Percentiles rank a stretch among this genome's conserved stretches.
These are phyloP conservation scores for Neocucurbitaria cava DNA, from an alignment of 2,329 filamentous ascomycete genomes.

Conservation along the genomic window DNA sequence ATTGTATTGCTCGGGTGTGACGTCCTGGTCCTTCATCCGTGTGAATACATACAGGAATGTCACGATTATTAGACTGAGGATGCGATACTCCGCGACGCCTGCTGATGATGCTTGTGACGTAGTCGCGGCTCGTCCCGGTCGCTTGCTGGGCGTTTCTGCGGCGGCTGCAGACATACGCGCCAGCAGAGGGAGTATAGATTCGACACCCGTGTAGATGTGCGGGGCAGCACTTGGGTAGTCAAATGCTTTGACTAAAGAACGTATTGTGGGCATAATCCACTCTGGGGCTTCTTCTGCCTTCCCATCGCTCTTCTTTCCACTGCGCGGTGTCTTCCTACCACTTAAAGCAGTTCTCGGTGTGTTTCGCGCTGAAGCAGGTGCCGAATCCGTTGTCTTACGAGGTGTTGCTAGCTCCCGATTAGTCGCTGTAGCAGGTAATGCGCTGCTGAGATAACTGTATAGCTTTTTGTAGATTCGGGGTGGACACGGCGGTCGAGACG, in stretches of 20 bases:
- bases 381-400: slow-evolving; percentile 36
- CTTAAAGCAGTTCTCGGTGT: slow-evolving; percentile 36
- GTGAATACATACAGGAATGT: slow-evolving; percentile 67
- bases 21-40: slow-evolving; percentile 46
- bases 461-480: slow-evolving; percentile 76
- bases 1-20: slow-evolving; percentile 40
- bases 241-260: slow-evolving; percentile 69
- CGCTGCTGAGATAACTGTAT: slow-evolving; percentile 78
- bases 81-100: slow-evolving; percentile 26
- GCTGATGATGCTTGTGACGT: slow-evolving; percentile 4
- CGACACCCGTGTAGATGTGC: slow-evolving; percentile 77
- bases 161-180: slow-evolving; percentile 36
- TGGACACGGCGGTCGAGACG: slow-evolving; percentile 45
- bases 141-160: slow-evolving; percentile 53
- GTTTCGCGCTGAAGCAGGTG: slow-evolving; percentile 28
- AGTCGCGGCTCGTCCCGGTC: slow-evolving; percentile 53
- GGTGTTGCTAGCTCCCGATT: slow-evolving; percentile 38
- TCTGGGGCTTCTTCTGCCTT: slow-evolving; percentile 32
- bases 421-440: slow-evolving; percentile 59
- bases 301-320: slow-evolving; percentile 18
- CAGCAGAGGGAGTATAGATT: slow-evolving; percentile 56
- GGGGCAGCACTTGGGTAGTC: slow-evolving; percentile 69
- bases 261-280: slow-evolving; percentile 75
- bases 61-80: slow-evolving; percentile 62
- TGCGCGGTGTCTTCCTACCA: slow-evolving; percentile 30